These are phyloP conservation scores for Solanum infundibuliforme DNA, from an alignment of 257 asterid genomes.

Conservation along the genomic window DNA sequence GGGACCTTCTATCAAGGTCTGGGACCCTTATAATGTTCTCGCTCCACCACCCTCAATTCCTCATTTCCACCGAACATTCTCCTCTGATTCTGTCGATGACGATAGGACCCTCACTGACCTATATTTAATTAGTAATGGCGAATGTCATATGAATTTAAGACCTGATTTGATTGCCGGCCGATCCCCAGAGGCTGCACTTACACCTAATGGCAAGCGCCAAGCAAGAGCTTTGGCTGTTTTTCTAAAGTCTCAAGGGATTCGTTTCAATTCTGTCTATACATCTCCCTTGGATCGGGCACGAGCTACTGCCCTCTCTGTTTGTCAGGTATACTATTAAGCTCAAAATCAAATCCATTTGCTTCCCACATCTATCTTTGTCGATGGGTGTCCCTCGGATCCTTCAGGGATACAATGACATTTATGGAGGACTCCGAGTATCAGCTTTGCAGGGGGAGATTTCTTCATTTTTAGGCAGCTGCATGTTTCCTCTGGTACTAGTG, in stretches of 20 bases:
- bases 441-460: not conserved
- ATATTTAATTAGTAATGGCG: conserved; percentile 76
- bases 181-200: conserved; percentile 78
- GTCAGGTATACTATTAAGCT: conserved; percentile 45
- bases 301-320: conserved; percentile 62
- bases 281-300: conserved; percentile 93
- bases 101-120: conserved; percentile 60
- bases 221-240: conserved; percentile 86
- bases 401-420: not conserved
- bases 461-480: not conserved
- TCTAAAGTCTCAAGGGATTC: conserved; percentile 69
- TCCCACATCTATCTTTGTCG: not conserved
- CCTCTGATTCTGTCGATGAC: conserved; percentile 20
- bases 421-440: not conserved
- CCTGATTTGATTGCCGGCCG: conserved; percentile 92
- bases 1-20: conserved; percentile 86
- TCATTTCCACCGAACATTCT: conserved; percentile 39
- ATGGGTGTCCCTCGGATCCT: not conserved
- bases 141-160: conserved; percentile 82
- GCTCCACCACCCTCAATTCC: conserved; percentile 58
- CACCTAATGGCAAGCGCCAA: conserved; percentile 95
- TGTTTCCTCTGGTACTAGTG: not conserved
- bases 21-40: conserved; percentile 93
- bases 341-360: not conserved
- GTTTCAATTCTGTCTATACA: conserved; percentile 58